A percentile compares a stretch with the other conserved stretches of the same genome.
phyloP scores from a whole-genome alignment of 1,139 yeast species.

The Yamadazyma pseudoaaseri region DNA sequence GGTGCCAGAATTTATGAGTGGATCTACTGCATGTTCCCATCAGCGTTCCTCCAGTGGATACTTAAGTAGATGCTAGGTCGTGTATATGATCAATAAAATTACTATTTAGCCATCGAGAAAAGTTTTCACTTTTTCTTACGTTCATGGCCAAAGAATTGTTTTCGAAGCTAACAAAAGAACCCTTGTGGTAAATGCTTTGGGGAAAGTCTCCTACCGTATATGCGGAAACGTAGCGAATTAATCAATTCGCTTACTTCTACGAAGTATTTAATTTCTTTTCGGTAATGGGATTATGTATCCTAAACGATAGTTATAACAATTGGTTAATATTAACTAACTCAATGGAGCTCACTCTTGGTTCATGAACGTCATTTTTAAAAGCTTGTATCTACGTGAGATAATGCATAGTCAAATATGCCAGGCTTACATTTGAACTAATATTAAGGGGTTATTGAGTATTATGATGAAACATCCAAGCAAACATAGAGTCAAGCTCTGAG shows the following conservation, averaged over 20 bases:
- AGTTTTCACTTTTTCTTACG: constrained; percentile 28
- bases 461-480: constrained; percentile 80
- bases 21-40: constrained; percentile 33
- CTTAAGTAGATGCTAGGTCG: constrained; percentile 4
- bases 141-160: constrained; percentile 78
- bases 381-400: constrained; percentile 30
- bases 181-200: constrained; percentile 58
- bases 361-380: constrained; percentile 50
- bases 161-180: constrained; percentile 72
- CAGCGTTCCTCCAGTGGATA: constrained; percentile 27
- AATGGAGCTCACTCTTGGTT: constrained; percentile 89
- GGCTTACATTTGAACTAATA: constrained; percentile 28
- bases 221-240: constrained; percentile 60
- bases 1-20: constrained; percentile 49
- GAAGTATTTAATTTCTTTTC: constrained; percentile 22
- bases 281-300: constrained; percentile 62
- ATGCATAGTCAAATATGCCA: constrained; percentile 75
- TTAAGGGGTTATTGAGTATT: constrained; percentile 20
- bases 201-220: constrained; percentile 92
- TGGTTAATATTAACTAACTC: constrained; percentile 62
- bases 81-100: background rate
- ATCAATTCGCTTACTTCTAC: constrained; percentile 25
- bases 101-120: background rate
- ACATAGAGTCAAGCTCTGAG: constrained; percentile 97
- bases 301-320: constrained; percentile 84